These are phyloP conservation scores for Plantago coronopus DNA, from an alignment of 305 asterid genomes.

Conservation along the genomic window DNA sequence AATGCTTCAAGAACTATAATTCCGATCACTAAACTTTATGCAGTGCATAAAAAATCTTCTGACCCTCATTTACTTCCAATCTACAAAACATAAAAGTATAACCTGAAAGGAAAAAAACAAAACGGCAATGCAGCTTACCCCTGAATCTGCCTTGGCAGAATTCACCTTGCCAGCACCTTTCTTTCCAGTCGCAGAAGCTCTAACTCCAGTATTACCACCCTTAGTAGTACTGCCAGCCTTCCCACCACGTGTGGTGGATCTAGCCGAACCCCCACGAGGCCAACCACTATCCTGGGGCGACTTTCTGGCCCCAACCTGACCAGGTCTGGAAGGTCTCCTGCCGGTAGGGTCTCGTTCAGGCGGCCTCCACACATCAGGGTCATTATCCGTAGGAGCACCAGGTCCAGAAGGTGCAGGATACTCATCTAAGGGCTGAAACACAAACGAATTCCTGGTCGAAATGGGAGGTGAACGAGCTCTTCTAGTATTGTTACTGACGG, in stretches of 20 bases:
- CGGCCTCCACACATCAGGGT: slow-evolving; percentile 97
- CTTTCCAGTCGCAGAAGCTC: slow-evolving; percentile 70
- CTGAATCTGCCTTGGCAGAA: slow-evolving; percentile 64
- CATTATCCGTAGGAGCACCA: slow-evolving; percentile 63
- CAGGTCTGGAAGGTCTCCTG: slow-evolving; percentile 66
- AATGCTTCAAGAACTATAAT: not conserved
- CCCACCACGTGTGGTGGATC: slow-evolving; percentile 77
- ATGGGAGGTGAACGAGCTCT: slow-evolving; percentile 89
- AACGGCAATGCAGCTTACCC: slow-evolving; percentile 43
- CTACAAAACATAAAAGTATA: not conserved
- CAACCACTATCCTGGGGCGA: slow-evolving; percentile 84
- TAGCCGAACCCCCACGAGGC: slow-evolving; percentile 79
- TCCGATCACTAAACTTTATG: not conserved
- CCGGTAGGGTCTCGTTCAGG: slow-evolving; percentile 74
- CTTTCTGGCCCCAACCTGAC: slow-evolving; percentile 71
- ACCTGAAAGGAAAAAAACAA: slow-evolving; percentile 1
- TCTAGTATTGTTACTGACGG: slow-evolving; percentile 46
- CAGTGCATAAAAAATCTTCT: not conserved
- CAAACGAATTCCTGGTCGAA: slow-evolving; percentile 77
- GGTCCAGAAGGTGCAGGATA: slow-evolving; percentile 85
- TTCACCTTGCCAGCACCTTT: slow-evolving; percentile 58
- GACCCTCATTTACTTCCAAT: slow-evolving; percentile 12
- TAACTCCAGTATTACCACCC: slow-evolving; percentile 58
- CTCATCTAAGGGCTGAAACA: slow-evolving; percentile 88
- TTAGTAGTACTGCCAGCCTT: slow-evolving; percentile 66